Base-by-base conservation (phyloP, 345 rosid species). In the Sisymbrium altissimum region DNA sequence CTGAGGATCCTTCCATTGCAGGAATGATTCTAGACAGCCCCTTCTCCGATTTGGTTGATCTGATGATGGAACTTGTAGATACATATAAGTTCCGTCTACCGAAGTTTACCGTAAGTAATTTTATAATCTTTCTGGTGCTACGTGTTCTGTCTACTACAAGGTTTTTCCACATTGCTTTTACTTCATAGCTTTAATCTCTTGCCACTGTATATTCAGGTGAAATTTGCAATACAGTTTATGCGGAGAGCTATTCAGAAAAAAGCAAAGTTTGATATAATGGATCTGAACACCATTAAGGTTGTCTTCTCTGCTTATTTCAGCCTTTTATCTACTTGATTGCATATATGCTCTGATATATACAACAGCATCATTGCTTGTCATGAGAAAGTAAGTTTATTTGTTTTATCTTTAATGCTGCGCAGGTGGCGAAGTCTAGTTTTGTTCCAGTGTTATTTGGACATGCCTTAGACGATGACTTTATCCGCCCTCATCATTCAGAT, bases 371-470 rank as follows among this genome's bases (percentile, higher is more conserved):
- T 46, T 45, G 41, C 60, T 49, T 66, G 57, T 21, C 57, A 11
- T n/a, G n/a, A n/a, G n/a, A n/a, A n/a, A n/a, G n/a, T n/a, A n/a
- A n/a, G n/a, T n/a, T n/a, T n/a, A n/a, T n/a, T n/a, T 43, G 38
- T 48, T 48, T n/a, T 56, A 54, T 40, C 25, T 70, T 66, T 43
- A 62, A 14, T 58, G 21, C 74, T 79, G 15, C 68, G 15, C 68
- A 94, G 98, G 91, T 86, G 70, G 98, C 97, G 35, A 82, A 86
- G 58, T 83, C 86, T 74, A 78, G 87, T 84, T 89, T 89, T 77
- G 96, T 94, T 73, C 99, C 99, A 7, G 99, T 72, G 72, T 83
- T 94, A 75, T 86, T 92, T 87, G 99, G 99, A 53, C 99, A 94
- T 86, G 99, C 89, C 41, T 73, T 57, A 64, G 91, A 81, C 72